A percentile compares a stretch with the other conserved stretches of the same genome.
Evolutionary conservation across 495 filamentous ascomycete species (phyloP).

Genomic region (Talaromyces nanjingensis): DNA sequence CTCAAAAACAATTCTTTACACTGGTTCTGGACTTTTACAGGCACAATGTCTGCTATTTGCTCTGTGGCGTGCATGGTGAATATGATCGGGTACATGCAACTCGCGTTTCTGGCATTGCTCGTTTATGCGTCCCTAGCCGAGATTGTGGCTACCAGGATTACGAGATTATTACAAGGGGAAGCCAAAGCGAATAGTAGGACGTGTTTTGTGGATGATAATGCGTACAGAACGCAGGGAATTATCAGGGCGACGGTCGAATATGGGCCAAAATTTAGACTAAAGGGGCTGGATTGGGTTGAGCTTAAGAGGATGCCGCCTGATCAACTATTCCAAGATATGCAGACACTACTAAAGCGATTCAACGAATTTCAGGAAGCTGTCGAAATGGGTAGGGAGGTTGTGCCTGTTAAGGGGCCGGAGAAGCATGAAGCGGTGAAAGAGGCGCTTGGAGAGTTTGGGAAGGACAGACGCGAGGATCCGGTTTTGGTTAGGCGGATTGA

Average conservation of each 20-base stretch:
- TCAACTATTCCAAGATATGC: constrained; percentile 19
- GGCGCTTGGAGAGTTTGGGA: neutral
- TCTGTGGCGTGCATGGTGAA: constrained; percentile 29
- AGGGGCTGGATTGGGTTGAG: constrained; percentile 18
- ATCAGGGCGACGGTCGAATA: constrained; percentile 19
- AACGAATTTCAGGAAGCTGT: constrained; percentile 7
- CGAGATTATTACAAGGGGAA: constrained; percentile 17
- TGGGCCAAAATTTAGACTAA: constrained; percentile 13
- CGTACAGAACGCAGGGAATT: constrained; percentile 18
- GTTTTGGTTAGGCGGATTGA: neutral
- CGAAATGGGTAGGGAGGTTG: neutral
- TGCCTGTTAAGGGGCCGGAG: neutral
- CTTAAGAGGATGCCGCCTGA: constrained; percentile 17
- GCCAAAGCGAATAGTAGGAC: constrained; percentile 12
- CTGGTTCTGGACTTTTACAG: constrained; percentile 19
- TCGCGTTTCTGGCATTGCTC: constrained; percentile 20
- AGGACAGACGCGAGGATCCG: neutral
- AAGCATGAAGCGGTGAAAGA: neutral
- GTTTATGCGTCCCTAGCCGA: constrained; percentile 22
- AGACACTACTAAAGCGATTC: constrained; percentile 11
- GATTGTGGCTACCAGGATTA: constrained; percentile 19
- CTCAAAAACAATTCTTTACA: constrained; percentile 13
- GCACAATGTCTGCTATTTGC: constrained; percentile 19
- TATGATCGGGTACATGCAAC: constrained; percentile 21
- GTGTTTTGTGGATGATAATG: constrained; percentile 11